A percentile compares a stretch with the other conserved stretches of the same genome.
Conservation (phyloP, 306 rosid species). For the Purshia tridentata region DNA sequence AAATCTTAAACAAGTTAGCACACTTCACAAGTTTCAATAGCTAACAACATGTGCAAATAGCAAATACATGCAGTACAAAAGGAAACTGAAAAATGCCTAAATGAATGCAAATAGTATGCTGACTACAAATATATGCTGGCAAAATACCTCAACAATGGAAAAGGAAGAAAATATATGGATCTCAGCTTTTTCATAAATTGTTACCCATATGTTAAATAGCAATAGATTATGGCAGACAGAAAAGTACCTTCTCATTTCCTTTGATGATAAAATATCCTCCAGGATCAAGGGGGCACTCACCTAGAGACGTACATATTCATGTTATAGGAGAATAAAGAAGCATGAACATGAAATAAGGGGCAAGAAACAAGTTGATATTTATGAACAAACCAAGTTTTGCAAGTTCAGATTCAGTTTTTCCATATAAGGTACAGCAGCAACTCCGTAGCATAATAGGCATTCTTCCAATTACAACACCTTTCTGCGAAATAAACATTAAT, state of each 20-base stretch:
- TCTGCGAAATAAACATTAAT: conserved; percentile 36
- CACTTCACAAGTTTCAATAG: no score
- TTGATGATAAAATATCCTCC: conserved; percentile 91
- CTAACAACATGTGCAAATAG: no score
- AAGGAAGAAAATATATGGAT: neutral
- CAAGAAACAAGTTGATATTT: conserved; percentile 12
- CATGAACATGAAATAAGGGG: neutral
- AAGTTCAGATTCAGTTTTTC: conserved; percentile 81
- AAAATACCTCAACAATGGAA: neutral
- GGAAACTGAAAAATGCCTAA: no score
- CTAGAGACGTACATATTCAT: conserved; percentile 30
- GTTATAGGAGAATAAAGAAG: conserved; percentile 12
- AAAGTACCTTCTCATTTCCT: conserved; percentile 89
- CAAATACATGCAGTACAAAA: no score
- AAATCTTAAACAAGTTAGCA: no score
- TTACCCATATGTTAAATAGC: conserved; percentile 15
- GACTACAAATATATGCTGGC: neutral
- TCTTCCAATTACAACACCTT: conserved; percentile 57
- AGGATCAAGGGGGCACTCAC: conserved; percentile 98
- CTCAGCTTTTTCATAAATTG: neutral
- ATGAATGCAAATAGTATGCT: neutral
- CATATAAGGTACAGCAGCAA: conserved; percentile 61
- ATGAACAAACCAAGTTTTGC: conserved; percentile 65
- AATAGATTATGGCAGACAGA: conserved; percentile 17
- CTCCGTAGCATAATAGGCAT: conserved; percentile 93